A percentile compares a stretch with the other conserved stretches of the same genome.
phyloP scores from a whole-genome alignment of 2,329 filamentous ascomycete species.

The Aureobasidium vineae region DNA sequence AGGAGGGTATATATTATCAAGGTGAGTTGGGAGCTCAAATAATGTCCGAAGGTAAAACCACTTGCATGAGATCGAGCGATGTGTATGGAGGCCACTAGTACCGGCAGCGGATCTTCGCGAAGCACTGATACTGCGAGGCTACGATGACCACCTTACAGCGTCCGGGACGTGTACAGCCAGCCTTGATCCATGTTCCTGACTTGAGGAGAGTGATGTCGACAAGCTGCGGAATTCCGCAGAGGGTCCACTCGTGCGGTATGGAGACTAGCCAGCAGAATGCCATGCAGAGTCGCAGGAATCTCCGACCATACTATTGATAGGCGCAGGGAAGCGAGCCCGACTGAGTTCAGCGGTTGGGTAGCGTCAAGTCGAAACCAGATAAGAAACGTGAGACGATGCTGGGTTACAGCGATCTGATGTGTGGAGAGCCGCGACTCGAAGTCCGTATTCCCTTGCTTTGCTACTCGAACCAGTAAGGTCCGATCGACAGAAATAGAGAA shows the following conservation, averaged over 20 bases:
- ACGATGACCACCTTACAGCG: slow-evolving; percentile 32
- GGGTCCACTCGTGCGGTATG: slow-evolving; percentile 26
- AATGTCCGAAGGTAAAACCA: slow-evolving; percentile 24
- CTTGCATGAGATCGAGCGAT: slow-evolving; percentile 39
- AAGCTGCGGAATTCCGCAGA: slow-evolving; percentile 35
- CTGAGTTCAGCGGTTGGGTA: slow-evolving; percentile 26
- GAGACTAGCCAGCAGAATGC: slow-evolving; percentile 26
- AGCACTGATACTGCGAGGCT: slow-evolving; percentile 37
- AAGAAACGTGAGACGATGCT: slow-evolving; percentile 41
- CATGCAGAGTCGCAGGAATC: slow-evolving; percentile 26
- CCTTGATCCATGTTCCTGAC: slow-evolving; percentile 39
- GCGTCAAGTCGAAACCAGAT: slow-evolving; percentile 33
- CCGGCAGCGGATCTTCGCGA: slow-evolving; percentile 39
- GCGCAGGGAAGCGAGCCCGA: slow-evolving; percentile 17
- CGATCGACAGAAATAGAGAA: slow-evolving; percentile 26
- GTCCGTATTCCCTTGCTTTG: slow-evolving; percentile 27
- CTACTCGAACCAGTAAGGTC: slow-evolving; percentile 26
- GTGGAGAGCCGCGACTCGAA: slow-evolving; percentile 28
- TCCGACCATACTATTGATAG: slow-evolving; percentile 29
- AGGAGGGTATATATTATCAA: slow-evolving; percentile 41
- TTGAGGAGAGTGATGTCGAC: slow-evolving; percentile 41
- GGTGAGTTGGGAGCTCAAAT: slow-evolving; percentile 24
- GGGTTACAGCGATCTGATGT: slow-evolving; percentile 27
- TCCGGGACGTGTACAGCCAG: slow-evolving; percentile 43
- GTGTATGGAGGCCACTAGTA: slow-evolving; percentile 32